Percentiles rank a stretch among this genome's conserved stretches.
phyloP scores from a whole-genome alignment of 2,329 filamentous ascomycete genomes.

The Macrophomina pseudophaseolina region DNA sequence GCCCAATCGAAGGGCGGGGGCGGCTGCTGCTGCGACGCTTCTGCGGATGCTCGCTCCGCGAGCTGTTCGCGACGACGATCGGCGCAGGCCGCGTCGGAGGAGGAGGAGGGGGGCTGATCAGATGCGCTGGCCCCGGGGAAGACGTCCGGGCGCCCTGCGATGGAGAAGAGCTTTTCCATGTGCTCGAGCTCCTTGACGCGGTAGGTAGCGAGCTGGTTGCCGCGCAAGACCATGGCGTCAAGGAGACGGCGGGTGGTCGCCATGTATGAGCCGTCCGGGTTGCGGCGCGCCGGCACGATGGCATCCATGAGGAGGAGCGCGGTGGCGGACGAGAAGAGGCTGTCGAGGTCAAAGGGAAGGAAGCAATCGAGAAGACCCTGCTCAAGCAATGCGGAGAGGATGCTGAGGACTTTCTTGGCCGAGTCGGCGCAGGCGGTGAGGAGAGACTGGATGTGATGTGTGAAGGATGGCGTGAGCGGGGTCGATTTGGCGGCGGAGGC shows the following conservation, averaged over 20 bases:
- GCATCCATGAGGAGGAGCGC: neutral
- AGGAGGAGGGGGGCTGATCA: no score
- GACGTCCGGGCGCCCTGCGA: neutral
- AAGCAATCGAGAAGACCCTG: neutral
- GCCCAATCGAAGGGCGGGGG: neutral
- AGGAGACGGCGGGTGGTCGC: neutral
- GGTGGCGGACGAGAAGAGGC: neutral
- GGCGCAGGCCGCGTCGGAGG: no score
- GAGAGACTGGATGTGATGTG: neutral
- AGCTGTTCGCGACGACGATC: no score
- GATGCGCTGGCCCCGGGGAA: neutral
- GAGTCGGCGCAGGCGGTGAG: neutral
- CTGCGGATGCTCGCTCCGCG: no score
- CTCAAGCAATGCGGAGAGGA: neutral
- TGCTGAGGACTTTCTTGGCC: neutral
- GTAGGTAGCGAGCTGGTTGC: neutral
- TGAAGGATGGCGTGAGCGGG: neutral
- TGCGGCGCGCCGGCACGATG: neutral
- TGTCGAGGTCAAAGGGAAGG: neutral
- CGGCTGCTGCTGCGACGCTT: neutral
- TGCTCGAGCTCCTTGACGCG: neutral
- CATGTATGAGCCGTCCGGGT: neutral
- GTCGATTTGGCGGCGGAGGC: no score
- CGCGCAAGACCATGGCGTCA: neutral
- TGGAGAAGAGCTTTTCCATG: neutral